Evolutionary conservation across 352 stramenopile genomes (phyloP), one percentile per base, ranked within the genome.

Genomic region (Pythium insidiosum): DNA sequence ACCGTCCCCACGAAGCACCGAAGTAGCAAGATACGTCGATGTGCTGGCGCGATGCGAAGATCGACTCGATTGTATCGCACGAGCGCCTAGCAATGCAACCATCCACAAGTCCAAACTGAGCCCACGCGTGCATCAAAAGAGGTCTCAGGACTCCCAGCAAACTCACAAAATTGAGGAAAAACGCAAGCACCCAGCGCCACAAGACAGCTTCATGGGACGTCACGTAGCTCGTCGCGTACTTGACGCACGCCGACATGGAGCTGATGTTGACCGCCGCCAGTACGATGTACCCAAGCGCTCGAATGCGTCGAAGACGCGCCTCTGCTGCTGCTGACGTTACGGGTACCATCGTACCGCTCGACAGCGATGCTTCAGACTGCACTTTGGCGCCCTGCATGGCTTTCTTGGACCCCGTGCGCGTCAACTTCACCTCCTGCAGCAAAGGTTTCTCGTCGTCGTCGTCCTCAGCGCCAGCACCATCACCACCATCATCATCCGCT

Each of bases 221-320:
- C n/a, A 82, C 45, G 21, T 56, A 44, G 13, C 62, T 53, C 23
- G 68, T 79, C 6, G 68, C 63, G 31, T 65, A 77, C 47, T 88
- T 88, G 56, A 85, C 58, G 49, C 72, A 80, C 20, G 58, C 65
- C 1, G 72, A 84, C 24, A 76, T 73, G 45, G 82, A 58, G 33
- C 75, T 88, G 36, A 84, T 82, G 50, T 71, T 78, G 43, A 85
- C 50, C 0, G 69, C 65, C 0, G 74, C 54, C 21, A 76, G 61
- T 0, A 68, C 60, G 30, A 87, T 74, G 35, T 64, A 76, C 4
- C 53, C 53, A 12, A 87, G 58, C 0, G 53, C 68, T 28, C 56
- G 47, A 13, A 61, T 39, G 15, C 61, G 52, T 22, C 63, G 61
- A 30, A 56, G 22, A 6, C 38, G 50, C 19, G 50, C 56, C 1